Evolutionary conservation across 768 basidiomycete genomes (phyloP).

Genomic region (Suillus subaureus): DNA sequence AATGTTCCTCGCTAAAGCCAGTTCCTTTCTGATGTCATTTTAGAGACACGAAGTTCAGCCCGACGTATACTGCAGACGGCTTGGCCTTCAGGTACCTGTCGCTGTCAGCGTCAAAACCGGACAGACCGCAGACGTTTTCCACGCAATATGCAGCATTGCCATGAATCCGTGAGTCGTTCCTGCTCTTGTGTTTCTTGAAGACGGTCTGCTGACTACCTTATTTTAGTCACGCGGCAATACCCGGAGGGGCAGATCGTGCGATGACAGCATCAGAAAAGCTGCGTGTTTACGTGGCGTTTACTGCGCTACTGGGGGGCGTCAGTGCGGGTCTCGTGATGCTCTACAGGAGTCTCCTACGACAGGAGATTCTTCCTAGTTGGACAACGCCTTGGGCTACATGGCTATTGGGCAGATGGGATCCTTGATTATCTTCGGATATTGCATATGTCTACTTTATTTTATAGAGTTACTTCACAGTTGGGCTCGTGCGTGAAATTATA

Average conservation of each 20-base stretch:
- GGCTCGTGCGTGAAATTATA: background rate
- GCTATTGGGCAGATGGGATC: conserved; percentile 57
- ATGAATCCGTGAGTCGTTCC: conserved; percentile 75
- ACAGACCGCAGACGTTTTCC: conserved; percentile 85
- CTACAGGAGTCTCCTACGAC: conserved; percentile 67
- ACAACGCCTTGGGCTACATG: conserved; percentile 65
- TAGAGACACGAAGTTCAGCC: conserved; percentile 98
- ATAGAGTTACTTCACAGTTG: conserved; percentile 16
- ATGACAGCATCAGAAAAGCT: conserved; percentile 69
- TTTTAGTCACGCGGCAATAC: conserved; percentile 63
- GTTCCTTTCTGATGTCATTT: conserved; percentile 9
- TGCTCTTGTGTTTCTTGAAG: conserved; percentile 7
- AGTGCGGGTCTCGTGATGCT: conserved; percentile 73
- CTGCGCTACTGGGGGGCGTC: conserved; percentile 72
- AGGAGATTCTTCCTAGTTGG: conserved; percentile 53
- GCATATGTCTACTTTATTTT: conserved; percentile 13
- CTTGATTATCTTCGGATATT: conserved; percentile 20
- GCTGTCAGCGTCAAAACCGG: conserved; percentile 89
- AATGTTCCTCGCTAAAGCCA: conserved; percentile 13
- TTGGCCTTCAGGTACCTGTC: conserved; percentile 91
- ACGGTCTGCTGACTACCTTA: conserved; percentile 18
- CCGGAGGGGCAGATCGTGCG: conserved; percentile 82
- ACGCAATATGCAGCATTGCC: conserved; percentile 80
- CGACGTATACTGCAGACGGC: conserved; percentile 90
- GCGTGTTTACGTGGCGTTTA: conserved; percentile 70